Evolutionary conservation across 1,284 basidiomycete genomes (phyloP), one percentile per base, ranked within the genome.

Genomic region (Cryptococcus amylolentus): DNA sequence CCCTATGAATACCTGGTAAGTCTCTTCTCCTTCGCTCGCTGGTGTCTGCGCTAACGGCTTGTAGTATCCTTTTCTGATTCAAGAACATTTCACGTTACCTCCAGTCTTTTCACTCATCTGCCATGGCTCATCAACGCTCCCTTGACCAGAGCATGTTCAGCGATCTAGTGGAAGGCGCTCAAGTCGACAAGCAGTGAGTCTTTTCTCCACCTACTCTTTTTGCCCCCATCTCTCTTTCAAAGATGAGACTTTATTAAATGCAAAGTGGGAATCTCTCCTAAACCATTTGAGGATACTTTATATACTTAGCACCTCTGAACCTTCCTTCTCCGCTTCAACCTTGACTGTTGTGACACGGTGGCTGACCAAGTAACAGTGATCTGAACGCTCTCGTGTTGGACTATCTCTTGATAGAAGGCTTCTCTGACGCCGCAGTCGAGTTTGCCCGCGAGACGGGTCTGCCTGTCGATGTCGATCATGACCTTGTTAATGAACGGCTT

Each of bases 371-470:
- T 39, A 44, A 56, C 63, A 89, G 95, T 77, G 94, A 98, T 75
- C 80, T 98, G 59, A 96, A 98, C 76, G 84, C 88, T 5, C 84
- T 98, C n/a, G 86, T 98, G 48, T 94, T 97, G 86, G 92, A 99
- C 76, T 98, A 97, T 76, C 87, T 98, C 57, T 89, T 98, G 61
- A 92, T 96, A 55, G 94, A 98, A 73, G 95, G 95, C 2, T 97
- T 95, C 82, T 93, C 94, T 72, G 87, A 90, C 23, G 93, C 96
- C 1, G 95, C 96, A 1, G 88, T 95, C 70, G 88, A 92, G 73
- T 97, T 98, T 72, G 88, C 90, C 59, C 83, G 85, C 52, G 95
- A 98, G 75, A 88, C 93, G 2, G 86, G 86, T 39, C 80, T 97
- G 45, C 77, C 82, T 1, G 60, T 63, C 16, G 69, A 71, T 40